Conservation (phyloP, 2,329 filamentous ascomycete species). For the Exophiala spinifera region DNA sequence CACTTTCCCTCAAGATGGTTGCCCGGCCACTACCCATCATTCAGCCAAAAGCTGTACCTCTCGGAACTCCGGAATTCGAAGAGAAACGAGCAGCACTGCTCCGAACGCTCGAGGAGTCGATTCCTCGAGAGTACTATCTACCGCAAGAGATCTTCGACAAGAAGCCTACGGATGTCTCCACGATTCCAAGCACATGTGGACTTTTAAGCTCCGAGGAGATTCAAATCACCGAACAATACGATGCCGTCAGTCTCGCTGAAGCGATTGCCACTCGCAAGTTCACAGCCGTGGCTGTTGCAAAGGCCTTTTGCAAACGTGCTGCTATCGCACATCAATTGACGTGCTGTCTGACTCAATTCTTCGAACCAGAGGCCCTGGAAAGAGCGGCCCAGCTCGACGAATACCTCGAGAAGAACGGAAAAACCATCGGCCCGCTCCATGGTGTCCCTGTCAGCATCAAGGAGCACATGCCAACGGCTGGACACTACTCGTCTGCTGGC, state of each 20-base stretch:
- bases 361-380: slow-evolving; percentile 50
- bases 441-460: slow-evolving; percentile 58
- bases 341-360: slow-evolving; percentile 51
- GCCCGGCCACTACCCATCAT: slow-evolving; percentile 9
- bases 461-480: slow-evolving; percentile 42
- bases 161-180: slow-evolving; percentile 39
- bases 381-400: slow-evolving; percentile 49
- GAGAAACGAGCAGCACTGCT: slow-evolving; percentile 14
- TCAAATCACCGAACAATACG: slow-evolving; percentile 49
- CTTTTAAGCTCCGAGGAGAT: slow-evolving; percentile 45
- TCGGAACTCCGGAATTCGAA: slow-evolving; percentile 20
- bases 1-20: slow-evolving; percentile 10
- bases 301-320: slow-evolving; percentile 43
- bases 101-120: slow-evolving; percentile 26
- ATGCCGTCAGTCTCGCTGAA: slow-evolving; percentile 40
- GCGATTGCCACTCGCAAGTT: slow-evolving; percentile 31
- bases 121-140: slow-evolving; percentile 47
- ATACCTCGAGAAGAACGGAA: slow-evolving; percentile 39
- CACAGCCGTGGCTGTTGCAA: slow-evolving; percentile 34
- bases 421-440: slow-evolving; percentile 57
- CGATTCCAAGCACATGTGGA: slow-evolving; percentile 49
- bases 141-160: slow-evolving; percentile 24
- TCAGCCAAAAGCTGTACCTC: slow-evolving; percentile 9
- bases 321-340: slow-evolving; percentile 39
- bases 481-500: slow-evolving; percentile 12